Evolutionary conservation across 2,329 filamentous ascomycete species (phyloP).

Genomic region (Aspergillus melleus): DNA sequence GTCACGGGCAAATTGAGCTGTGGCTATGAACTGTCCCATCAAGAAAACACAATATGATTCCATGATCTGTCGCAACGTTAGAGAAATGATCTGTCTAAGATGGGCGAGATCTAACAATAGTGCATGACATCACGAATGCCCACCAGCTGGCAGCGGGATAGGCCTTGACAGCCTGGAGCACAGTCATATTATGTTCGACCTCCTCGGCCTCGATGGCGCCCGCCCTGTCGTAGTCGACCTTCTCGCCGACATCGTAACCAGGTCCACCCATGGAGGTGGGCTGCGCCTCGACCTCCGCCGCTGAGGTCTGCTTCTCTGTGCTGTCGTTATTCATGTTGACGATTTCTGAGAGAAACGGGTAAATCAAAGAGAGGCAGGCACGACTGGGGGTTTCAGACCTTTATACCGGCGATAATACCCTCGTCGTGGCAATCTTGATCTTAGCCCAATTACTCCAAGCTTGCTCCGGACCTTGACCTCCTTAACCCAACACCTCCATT

Average conservation of each 20-base stretch:
- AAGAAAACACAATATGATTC: constrained; percentile 65
- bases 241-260: constrained; percentile 39
- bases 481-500: neutral
- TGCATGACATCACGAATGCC: constrained; percentile 58
- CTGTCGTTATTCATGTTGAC: constrained; percentile 33
- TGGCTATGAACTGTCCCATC: constrained; percentile 60
- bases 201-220: constrained; percentile 61
- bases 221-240: constrained; percentile 49
- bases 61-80: constrained; percentile 55
- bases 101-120: constrained; percentile 49
- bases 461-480: constrained; percentile 14
- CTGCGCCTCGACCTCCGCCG: constrained; percentile 35
- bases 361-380: constrained; percentile 28
- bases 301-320: constrained; percentile 32
- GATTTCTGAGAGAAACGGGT: constrained; percentile 26
- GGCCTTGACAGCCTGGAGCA: constrained; percentile 48
- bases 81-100: constrained; percentile 19
- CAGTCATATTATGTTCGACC: constrained; percentile 51
- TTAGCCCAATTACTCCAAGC: constrained; percentile 23
- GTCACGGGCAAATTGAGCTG: constrained; percentile 45
- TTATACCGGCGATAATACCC: constrained; percentile 29
- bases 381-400: constrained; percentile 31
- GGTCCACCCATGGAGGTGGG: constrained; percentile 24
- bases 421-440: constrained; percentile 8
- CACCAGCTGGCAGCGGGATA: constrained; percentile 57